Percentiles rank a stretch among this genome's conserved stretches.
These are phyloP conservation scores for Talaromyces atroroseus DNA, from an alignment of 2,329 filamentous ascomycete genomes.

Conservation along the genomic window DNA sequence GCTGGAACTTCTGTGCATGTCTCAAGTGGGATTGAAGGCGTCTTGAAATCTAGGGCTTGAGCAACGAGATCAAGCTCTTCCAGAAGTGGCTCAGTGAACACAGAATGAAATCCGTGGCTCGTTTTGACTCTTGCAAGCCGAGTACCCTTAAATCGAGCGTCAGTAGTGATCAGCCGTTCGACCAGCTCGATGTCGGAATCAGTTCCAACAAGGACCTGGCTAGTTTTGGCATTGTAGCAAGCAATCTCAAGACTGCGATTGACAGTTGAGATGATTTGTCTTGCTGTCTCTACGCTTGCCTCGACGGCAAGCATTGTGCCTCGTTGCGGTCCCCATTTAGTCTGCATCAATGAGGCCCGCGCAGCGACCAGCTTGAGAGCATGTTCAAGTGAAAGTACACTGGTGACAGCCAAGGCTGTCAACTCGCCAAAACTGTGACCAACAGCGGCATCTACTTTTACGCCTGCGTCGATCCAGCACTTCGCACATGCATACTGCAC, in stretches of 20 bases:
- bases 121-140: conserved; percentile 4
- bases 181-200: conserved; percentile 12
- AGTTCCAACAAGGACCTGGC: conserved; percentile 21
- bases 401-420: conserved; percentile 15
- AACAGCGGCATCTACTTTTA: conserved; percentile 6
- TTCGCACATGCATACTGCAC: conserved; percentile 3
- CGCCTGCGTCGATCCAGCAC: background rate
- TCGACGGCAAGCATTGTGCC: conserved; percentile 32
- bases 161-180: background rate
- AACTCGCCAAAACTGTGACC: conserved; percentile 17
- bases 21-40: background rate
- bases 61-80: conserved; percentile 1
- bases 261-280: background rate
- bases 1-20: background rate
- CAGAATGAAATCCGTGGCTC: conserved; percentile 9
- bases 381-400: conserved; percentile 18
- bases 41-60: background rate
- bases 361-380: conserved; percentile 25
- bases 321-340: conserved; percentile 27
- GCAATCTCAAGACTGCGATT: conserved; percentile 24
- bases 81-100: conserved; percentile 6
- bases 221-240: conserved; percentile 21
- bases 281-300: conserved; percentile 13
- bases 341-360: conserved; percentile 28
- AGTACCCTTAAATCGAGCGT: background rate